These are phyloP conservation scores for Suhomyces maxii DNA, from an alignment of 1,139 yeast genomes.

Conservation along the genomic window DNA sequence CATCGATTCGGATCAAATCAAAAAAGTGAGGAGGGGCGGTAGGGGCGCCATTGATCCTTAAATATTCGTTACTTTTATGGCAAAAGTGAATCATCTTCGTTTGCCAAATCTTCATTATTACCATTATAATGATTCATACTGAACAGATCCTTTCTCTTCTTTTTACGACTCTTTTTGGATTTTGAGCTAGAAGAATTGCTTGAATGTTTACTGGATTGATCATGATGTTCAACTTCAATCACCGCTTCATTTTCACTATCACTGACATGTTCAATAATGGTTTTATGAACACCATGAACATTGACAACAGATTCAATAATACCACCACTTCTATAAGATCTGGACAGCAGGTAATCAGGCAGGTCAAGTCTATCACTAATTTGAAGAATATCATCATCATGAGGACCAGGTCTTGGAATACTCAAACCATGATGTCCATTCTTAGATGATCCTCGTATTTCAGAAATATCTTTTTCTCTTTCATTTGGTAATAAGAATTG, in stretches of 20 bases:
- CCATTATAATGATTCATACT: conserved; percentile 12
- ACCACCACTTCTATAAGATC: conserved; percentile 61
- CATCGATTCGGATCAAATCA: not conserved
- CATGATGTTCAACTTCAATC: conserved; percentile 5
- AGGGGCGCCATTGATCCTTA: not conserved
- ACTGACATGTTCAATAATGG: conserved; percentile 69
- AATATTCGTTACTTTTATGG: not conserved
- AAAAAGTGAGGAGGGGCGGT: too few relatives aligned
- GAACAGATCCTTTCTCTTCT: conserved; percentile 17
- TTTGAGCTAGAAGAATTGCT: conserved; percentile 1
- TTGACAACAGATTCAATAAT: conserved; percentile 83
- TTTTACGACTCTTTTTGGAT: conserved; percentile 7
- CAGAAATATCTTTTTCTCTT: conserved; percentile 33
- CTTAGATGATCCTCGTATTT: conserved; percentile 11
- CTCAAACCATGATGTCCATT: not conserved
- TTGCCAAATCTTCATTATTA: conserved; percentile 2
- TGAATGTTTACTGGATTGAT: conserved; percentile 4
- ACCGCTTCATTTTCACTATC: conserved; percentile 30
- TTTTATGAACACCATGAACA: conserved; percentile 82
- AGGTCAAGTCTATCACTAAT: not conserved
- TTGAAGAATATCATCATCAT: not conserved
- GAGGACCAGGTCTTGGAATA: too few relatives aligned
- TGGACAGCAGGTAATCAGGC: conserved; percentile 33
- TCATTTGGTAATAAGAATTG: conserved; percentile 25
- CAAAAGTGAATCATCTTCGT: conserved; percentile 6